Evolutionary conservation across 108 stramenopile genomes (phyloP).

Genomic region (Epithemia pelagica): DNA sequence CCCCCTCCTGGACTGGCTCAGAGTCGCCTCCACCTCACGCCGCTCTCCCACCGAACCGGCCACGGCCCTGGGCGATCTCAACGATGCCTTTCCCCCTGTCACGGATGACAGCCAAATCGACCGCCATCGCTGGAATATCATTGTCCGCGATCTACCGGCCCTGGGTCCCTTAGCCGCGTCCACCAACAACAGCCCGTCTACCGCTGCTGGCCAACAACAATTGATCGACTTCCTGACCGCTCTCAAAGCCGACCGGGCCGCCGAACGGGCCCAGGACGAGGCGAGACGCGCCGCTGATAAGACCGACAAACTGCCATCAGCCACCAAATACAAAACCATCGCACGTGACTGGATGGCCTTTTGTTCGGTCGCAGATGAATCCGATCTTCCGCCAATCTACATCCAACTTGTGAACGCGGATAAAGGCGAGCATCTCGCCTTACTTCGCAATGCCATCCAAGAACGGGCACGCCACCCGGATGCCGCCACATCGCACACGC

Average conservation of each 20-base stretch:
- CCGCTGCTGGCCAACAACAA: not conserved
- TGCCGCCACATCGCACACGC: not conserved
- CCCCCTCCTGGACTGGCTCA: not conserved
- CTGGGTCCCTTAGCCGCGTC: too few relatives aligned
- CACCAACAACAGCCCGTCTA: not conserved
- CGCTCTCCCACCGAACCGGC: not conserved
- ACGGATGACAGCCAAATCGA: not conserved
- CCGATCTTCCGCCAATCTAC: not conserved
- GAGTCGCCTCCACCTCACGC: not conserved
- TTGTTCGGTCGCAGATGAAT: not conserved
- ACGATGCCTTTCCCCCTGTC: not conserved
- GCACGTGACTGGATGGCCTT: not conserved
- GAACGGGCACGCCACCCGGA: not conserved
- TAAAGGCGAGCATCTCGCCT: too few relatives aligned
- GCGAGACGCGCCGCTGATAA: not conserved
- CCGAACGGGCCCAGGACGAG: not conserved
- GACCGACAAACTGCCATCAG: not conserved
- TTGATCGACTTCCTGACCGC: not conserved
- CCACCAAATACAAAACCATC: not conserved
- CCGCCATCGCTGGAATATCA: not conserved
- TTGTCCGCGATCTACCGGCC: not conserved
- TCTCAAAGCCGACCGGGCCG: not conserved
- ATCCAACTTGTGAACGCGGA: not conserved
- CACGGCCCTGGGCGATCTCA: not conserved
- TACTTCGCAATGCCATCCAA: not conserved